phyloP scores from a whole-genome alignment of 2,329 filamentous ascomycete genomes.

The Pseudophaeomoniella oleicola region DNA sequence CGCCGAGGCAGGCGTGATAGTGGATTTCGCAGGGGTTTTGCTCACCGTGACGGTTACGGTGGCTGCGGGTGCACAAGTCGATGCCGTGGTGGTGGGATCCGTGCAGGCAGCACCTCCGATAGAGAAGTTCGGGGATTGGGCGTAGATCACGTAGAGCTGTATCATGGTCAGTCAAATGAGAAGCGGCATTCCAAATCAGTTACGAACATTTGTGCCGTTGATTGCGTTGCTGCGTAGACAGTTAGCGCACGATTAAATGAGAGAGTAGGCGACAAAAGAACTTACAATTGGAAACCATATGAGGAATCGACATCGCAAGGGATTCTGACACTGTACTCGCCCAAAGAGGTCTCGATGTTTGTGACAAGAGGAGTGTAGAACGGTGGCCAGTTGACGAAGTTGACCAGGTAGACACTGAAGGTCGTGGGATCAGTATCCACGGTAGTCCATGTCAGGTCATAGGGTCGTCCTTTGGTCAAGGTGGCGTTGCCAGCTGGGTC shows the following conservation, averaged over 20 bases:
- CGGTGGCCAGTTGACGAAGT: conserved; percentile 31
- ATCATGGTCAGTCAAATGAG: conserved; percentile 5
- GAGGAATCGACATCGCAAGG: conserved; percentile 22
- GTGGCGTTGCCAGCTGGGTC: conserved; percentile 21
- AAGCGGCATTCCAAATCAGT: neutral
- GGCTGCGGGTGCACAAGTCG: conserved; percentile 7
- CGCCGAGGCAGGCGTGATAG: conserved; percentile 7
- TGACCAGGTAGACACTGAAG: conserved; percentile 29
- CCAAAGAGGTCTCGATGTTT: conserved; percentile 19
- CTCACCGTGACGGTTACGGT: conserved; percentile 13
- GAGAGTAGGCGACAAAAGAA: too few species aligned
- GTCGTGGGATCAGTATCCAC: conserved; percentile 16
- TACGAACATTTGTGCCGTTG: conserved; percentile 24
- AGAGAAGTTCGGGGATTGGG: conserved; percentile 26
- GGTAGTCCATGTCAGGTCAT: conserved; percentile 7
- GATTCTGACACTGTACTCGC: conserved; percentile 19
- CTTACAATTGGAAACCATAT: conserved; percentile 24
- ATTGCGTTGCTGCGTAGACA: conserved; percentile 27
- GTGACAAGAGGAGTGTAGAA: conserved; percentile 22
- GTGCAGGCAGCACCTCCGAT: conserved; percentile 8
- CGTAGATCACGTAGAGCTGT: conserved; percentile 30
- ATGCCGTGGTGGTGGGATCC: conserved; percentile 2
- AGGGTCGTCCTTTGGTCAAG: conserved; percentile 19
- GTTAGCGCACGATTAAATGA: too few species aligned
- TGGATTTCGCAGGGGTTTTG: conserved; percentile 9